Evolutionary conservation across 768 basidiomycete species (phyloP).

Genomic region (Lyophyllum shimeji): DNA sequence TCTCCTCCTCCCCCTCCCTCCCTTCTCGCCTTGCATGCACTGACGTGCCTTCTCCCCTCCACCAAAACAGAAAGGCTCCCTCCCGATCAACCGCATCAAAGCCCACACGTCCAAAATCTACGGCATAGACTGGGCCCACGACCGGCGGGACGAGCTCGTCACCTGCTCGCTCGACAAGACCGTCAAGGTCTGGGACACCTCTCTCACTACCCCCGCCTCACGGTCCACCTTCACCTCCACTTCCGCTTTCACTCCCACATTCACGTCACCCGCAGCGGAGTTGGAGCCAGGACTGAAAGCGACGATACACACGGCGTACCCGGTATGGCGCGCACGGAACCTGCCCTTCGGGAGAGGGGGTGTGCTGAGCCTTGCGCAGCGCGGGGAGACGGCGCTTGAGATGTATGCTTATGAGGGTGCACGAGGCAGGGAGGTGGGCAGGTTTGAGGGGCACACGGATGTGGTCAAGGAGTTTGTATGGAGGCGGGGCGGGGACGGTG

Average conservation of each 20-base stretch:
- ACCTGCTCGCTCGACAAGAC: slow-evolving; percentile 95
- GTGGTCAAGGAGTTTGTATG: slow-evolving; percentile 99
- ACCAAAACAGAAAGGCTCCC: slow-evolving; percentile 78
- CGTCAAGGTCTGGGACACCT: slow-evolving; percentile 82
- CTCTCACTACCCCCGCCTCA: neutral
- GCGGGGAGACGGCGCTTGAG: slow-evolving; percentile 80
- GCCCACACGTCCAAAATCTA: slow-evolving; percentile 94
- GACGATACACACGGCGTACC: slow-evolving; percentile 74
- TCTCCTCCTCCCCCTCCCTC: neutral
- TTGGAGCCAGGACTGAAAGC: slow-evolving; percentile 37
- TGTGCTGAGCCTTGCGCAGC: slow-evolving; percentile 82
- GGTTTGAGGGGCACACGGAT: slow-evolving; percentile 86
- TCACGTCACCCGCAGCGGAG: too few relatives aligned
- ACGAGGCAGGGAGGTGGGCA: slow-evolving; percentile 58
- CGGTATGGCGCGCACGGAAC: slow-evolving; percentile 92
- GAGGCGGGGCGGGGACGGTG: slow-evolving; percentile 68
- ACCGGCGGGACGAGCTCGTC: slow-evolving; percentile 71
- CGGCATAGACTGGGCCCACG: slow-evolving; percentile 94
- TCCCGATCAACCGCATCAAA: slow-evolving; percentile 70
- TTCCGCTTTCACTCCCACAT: too few relatives aligned
- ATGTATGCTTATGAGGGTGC: slow-evolving; percentile 62
- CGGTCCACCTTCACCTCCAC: too few relatives aligned
- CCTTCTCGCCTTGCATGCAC: neutral
- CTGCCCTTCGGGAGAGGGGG: slow-evolving; percentile 94
- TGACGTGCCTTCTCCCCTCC: neutral